These are phyloP conservation scores for Pisolithus orientalis DNA, from an alignment of 768 basidiomycete genomes.

Conservation along the genomic window DNA sequence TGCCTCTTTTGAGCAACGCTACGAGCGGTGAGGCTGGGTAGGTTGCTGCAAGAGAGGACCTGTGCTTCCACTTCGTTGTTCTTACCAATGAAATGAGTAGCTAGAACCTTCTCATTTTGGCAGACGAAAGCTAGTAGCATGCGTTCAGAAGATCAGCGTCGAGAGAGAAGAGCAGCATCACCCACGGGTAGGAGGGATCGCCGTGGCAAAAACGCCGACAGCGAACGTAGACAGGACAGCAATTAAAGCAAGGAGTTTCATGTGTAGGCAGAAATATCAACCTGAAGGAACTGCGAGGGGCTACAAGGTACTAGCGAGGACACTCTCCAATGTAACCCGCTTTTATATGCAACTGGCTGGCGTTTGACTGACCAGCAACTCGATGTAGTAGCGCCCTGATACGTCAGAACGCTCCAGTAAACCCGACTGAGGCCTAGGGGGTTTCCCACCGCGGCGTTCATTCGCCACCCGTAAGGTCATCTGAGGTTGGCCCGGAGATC, in stretches of 20 bases:
- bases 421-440: background rate
- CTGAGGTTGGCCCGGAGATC: background rate
- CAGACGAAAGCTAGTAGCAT: conserved; percentile 1
- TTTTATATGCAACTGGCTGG: background rate
- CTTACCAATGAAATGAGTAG: conserved; percentile 32
- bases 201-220: background rate
- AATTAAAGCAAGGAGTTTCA: background rate
- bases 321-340: background rate
- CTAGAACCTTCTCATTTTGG: conserved; percentile 1
- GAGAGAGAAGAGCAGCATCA: background rate
- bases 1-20: conserved; percentile 4
- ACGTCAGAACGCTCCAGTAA: background rate
- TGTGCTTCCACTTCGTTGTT: conserved; percentile 38
- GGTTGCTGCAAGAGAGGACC: conserved; percentile 25
- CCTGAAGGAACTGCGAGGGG: background rate
- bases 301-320: too few species aligned
- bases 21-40: background rate
- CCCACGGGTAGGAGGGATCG: background rate
- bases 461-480: background rate
- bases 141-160: background rate
- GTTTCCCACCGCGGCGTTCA: background rate
- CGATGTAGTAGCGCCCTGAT: background rate
- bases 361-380: background rate
- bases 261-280: background rate
- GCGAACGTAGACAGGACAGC: background rate